A percentile compares a stretch with the other conserved stretches of the same genome.
Evolutionary conservation across 306 rosid genomes (phyloP).

Genomic region (Trifolium fragiferum): DNA sequence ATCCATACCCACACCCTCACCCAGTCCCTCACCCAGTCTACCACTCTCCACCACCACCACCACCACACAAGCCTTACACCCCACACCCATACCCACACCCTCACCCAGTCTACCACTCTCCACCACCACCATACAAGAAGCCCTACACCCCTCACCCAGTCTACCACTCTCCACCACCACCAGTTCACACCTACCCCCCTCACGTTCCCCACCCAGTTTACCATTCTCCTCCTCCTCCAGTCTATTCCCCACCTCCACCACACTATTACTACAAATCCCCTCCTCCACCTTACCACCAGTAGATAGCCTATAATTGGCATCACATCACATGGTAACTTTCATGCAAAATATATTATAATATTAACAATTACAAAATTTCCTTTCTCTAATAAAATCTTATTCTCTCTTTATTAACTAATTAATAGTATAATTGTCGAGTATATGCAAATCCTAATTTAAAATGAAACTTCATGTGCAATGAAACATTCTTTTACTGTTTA

Average conservation of each 20-base stretch:
- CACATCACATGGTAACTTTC: conserved; percentile 40
- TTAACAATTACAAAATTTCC: neutral
- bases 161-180: conserved; percentile 38
- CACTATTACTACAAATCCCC: conserved; percentile 57
- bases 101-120: conserved; percentile 13
- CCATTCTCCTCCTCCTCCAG: conserved; percentile 51
- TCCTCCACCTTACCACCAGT: conserved; percentile 75
- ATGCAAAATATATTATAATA: neutral
- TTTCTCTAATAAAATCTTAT: neutral
- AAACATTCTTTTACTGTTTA: conserved; percentile 13
- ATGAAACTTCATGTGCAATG: neutral
- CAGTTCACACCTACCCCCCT: conserved; percentile 18
- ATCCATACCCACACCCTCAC: neutral
- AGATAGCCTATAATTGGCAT: conserved; percentile 37
- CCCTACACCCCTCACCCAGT: conserved; percentile 8
- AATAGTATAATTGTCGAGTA: too few relatives aligned
- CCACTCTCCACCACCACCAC: conserved; percentile 39
- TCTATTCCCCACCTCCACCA: conserved; percentile 59
- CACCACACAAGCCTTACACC: too few relatives aligned
- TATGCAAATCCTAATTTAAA: neutral
- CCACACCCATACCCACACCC: conserved; percentile 3
- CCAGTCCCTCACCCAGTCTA: conserved; percentile 25
- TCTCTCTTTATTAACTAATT: neutral
- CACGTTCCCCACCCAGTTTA: conserved; percentile 38
- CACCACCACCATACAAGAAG: conserved; percentile 9